Conservation (phyloP, 2,329 filamentous ascomycete genomes). For the Ceratocystiopsis brevicomis region DNA sequence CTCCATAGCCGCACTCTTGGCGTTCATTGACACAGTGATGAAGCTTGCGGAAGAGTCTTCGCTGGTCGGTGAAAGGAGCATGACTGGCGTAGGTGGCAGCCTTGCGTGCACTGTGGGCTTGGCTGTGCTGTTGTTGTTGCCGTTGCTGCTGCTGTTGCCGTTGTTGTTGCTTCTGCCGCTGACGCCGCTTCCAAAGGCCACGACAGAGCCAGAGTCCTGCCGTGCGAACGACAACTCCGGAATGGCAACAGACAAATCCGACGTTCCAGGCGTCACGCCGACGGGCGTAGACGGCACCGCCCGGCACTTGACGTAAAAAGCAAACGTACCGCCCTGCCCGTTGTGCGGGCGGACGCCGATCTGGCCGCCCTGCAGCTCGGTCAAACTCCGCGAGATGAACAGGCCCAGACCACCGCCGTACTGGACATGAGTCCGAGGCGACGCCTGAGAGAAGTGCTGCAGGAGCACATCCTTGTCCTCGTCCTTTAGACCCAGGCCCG, state of each 20-base stretch:
- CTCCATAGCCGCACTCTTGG: no score
- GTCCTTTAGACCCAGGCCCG: conserved; percentile 48
- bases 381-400: conserved; percentile 59
- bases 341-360: conserved; percentile 52
- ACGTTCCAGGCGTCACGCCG: background rate
- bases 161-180: background rate
- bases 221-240: conserved; percentile 9
- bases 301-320: conserved; percentile 55
- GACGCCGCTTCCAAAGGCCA: conserved; percentile 1
- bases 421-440: conserved; percentile 54
- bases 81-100: no score
- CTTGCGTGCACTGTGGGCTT: no score
- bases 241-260: conserved; percentile 14
- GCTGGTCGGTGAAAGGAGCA: background rate
- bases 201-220: conserved; percentile 2
- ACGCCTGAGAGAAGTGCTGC: conserved; percentile 61
- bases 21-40: no score
- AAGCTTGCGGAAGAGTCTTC: background rate
- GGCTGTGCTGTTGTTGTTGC: background rate
- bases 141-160: background rate
- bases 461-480: conserved; percentile 58
- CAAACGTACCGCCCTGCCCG: conserved; percentile 54
- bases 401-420: conserved; percentile 64
- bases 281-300: conserved; percentile 17
- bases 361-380: conserved; percentile 59